These are phyloP conservation scores for Friedmanniomyces simplex DNA, from an alignment of 495 filamentous ascomycete species.

Conservation along the genomic window DNA sequence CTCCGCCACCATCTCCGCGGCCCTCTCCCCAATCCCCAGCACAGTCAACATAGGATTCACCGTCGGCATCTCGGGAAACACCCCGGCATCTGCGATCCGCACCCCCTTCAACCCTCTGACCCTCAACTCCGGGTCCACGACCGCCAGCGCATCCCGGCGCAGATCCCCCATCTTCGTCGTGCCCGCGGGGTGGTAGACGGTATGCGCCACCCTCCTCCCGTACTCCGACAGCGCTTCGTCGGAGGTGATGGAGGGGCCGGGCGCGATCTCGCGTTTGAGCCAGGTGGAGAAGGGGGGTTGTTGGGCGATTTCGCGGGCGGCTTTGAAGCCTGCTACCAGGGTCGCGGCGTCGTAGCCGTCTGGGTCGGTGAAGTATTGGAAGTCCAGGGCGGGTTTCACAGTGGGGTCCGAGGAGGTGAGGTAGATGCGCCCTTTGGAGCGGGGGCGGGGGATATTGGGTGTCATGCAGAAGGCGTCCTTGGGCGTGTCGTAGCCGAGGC, in stretches of 20 bases:
- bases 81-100: constrained; percentile 56
- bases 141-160: constrained; percentile 49
- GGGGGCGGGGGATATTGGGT: constrained; percentile 74
- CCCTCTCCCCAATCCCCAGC: constrained; percentile 52
- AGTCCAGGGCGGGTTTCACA: constrained; percentile 72
- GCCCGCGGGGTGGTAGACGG: constrained; percentile 77
- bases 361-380: constrained; percentile 79
- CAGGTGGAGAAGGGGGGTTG: constrained; percentile 65
- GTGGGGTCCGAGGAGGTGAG: constrained; percentile 59
- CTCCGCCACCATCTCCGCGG: constrained; percentile 53
- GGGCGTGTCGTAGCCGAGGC: constrained; percentile 65
- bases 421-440: constrained; percentile 62
- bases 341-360: constrained; percentile 75
- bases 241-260: constrained; percentile 54
- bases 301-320: constrained; percentile 59
- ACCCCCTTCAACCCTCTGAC: constrained; percentile 47
- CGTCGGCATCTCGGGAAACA: constrained; percentile 57
- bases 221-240: constrained; percentile 68
- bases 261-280: constrained; percentile 71
- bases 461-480: constrained; percentile 84
- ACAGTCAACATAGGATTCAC: constrained; percentile 63
- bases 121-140: constrained; percentile 50
- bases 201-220: constrained; percentile 63
- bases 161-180: constrained; percentile 80
- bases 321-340: constrained; percentile 65